phyloP scores from a whole-genome alignment of 257 asterid genomes.

The Gardenia jasminoides region DNA sequence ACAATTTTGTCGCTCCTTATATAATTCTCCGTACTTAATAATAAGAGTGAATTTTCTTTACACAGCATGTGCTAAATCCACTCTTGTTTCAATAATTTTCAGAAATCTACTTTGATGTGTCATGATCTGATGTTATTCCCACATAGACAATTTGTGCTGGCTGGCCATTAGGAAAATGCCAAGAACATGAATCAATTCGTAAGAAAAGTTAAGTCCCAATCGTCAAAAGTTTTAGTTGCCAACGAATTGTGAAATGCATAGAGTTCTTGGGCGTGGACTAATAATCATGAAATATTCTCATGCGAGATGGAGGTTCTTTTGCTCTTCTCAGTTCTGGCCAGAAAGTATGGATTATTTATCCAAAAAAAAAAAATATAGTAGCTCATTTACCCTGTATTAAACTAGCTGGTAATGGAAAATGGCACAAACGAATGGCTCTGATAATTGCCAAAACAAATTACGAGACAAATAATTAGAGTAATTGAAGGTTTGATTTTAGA shows the following conservation, averaged over 20 bases:
- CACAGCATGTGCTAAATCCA: too few relatives aligned
- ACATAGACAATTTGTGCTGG: background rate
- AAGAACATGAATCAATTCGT: background rate
- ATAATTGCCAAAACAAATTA: too few relatives aligned
- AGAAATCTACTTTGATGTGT: background rate
- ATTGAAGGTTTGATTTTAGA: too few relatives aligned
- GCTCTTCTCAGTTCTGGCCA: too few relatives aligned
- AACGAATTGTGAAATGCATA: background rate
- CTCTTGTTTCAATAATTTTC: background rate
- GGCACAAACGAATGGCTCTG: too few relatives aligned
- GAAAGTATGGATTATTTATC: too few relatives aligned
- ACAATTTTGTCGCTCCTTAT: background rate
- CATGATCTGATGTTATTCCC: background rate
- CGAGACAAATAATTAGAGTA: too few relatives aligned
- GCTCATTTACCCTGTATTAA: too few relatives aligned
- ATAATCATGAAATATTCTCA: background rate
- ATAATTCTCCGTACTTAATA: background rate
- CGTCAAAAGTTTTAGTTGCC: background rate
- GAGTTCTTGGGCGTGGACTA: background rate
- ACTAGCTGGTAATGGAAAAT: too few relatives aligned
- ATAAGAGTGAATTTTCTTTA: background rate
- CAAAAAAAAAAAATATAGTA: too few relatives aligned
- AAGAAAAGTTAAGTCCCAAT: background rate
- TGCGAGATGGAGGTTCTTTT: too few relatives aligned
- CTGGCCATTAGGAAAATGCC: background rate